phyloP scores from a whole-genome alignment of 1,284 basidiomycete species.

The Sparassis latifolia region DNA sequence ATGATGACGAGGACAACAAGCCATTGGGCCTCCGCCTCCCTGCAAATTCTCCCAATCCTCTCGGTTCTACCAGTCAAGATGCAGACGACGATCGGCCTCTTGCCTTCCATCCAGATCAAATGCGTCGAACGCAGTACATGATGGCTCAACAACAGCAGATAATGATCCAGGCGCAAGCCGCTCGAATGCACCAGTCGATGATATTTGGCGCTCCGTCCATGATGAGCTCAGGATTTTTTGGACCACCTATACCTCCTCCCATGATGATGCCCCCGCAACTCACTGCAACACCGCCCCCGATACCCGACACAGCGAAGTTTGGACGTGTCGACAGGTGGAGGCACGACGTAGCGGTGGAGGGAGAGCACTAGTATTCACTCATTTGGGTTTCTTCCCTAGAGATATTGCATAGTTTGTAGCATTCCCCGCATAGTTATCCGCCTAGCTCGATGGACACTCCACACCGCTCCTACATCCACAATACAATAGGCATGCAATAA shows the following conservation, averaged over 20 bases:
- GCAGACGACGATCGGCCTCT: slow-evolving; percentile 47
- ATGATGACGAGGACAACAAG: slow-evolving; percentile 55
- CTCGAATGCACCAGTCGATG: slow-evolving; percentile 67
- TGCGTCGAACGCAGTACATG: slow-evolving; percentile 66
- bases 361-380: slow-evolving; percentile 25
- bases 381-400: neutral
- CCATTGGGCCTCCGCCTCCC: slow-evolving; percentile 60
- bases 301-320: slow-evolving; percentile 58
- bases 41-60: neutral
- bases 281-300: slow-evolving; percentile 48
- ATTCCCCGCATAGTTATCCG: neutral
- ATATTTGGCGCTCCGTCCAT: slow-evolving; percentile 61
- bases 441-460: neutral
- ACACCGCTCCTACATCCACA: slow-evolving; percentile 5
- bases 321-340: slow-evolving; percentile 74
- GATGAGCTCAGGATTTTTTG: slow-evolving; percentile 60
- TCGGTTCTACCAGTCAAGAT: slow-evolving; percentile 5
- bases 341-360: slow-evolving; percentile 66
- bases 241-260: slow-evolving; percentile 41
- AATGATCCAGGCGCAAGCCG: slow-evolving; percentile 67
- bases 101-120: slow-evolving; percentile 71
- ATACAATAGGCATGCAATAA: slow-evolving; percentile 17
- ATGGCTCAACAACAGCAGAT: slow-evolving; percentile 58
- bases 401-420: slow-evolving; percentile 6
- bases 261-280: slow-evolving; percentile 47